A percentile compares a stretch with the other conserved stretches of the same genome.
These are phyloP conservation scores for Phanerodontia chrysosporium DNA, from an alignment of 768 basidiomycete genomes.

Conservation along the genomic window DNA sequence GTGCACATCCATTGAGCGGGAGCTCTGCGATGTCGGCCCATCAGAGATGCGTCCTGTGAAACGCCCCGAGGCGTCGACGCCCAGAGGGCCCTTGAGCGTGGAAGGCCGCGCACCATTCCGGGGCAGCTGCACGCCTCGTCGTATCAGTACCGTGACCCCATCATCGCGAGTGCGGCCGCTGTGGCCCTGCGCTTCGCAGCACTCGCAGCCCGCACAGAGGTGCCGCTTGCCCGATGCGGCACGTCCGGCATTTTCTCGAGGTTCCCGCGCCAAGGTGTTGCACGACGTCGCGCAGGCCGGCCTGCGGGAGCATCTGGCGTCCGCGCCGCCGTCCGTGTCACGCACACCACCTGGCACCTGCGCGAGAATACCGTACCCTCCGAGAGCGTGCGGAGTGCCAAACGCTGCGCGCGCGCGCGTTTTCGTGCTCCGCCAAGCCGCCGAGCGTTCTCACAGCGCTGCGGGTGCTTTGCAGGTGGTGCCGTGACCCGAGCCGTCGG, in stretches of 20 bases:
- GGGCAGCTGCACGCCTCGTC: background rate
- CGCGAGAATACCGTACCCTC: too few species aligned
- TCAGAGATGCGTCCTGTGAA: conserved; percentile 1
- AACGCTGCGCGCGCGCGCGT: background rate
- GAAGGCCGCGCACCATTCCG: background rate
- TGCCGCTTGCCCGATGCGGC: background rate
- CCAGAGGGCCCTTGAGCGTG: background rate
- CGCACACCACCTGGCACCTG: too few species aligned
- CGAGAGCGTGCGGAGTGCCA: background rate
- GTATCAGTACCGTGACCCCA: background rate
- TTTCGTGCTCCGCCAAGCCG: background rate
- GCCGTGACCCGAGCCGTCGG: background rate
- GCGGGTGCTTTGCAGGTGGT: background rate
- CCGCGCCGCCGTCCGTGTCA: too few species aligned
- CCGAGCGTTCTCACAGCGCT: background rate
- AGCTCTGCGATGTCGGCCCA: background rate
- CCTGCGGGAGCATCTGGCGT: background rate
- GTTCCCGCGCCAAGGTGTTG: conserved; percentile 9
- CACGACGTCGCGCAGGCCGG: background rate
- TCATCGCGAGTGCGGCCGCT: background rate
- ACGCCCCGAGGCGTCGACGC: background rate
- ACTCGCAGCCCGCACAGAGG: background rate
- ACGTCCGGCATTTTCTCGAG: conserved; percentile 15
- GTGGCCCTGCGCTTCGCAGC: background rate
- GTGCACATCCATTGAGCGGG: background rate